Evolutionary conservation across 768 basidiomycete genomes (phyloP), one percentile per base, ranked within the genome.

Genomic region (Suillus subluteus): DNA sequence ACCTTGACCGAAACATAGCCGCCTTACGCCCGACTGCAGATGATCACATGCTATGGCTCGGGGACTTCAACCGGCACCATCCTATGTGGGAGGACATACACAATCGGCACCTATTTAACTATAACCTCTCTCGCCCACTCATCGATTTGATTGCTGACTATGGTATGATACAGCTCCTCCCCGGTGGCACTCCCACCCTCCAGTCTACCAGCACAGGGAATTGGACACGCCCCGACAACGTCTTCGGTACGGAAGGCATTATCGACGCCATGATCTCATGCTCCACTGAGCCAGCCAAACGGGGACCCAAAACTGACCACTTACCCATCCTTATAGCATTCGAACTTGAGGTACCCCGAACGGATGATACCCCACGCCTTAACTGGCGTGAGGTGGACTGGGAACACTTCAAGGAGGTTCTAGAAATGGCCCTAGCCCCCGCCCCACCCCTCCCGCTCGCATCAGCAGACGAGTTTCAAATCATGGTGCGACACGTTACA

Each of bases 11-110:
- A 32, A 32, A 32, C 30, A 32, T 32, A 2, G 30, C 30, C 30
- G 4, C 30, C 4, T 32, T 32, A 32, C 4, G 30, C 30, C 30
- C 30, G 30, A 32, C 30, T 32, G 30, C 30, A 32, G 30, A 32
- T 32, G 4, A 32, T 32, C 30, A 32, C 30, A 32, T 32, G 30
- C 30, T 32, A 32, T 32, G 30, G 76, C 54, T 72, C 0, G 80
- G 80, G 0, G 76, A 82, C 70, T 81, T 82, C 75, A 82, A 82
- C 69, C 62, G 76, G 3, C 82, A n/a, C 63, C 79, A 81, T 69
- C 75, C 77, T 0, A 41, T 75, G 8, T 83, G 82, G 82, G 82
- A 83, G 21, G 69, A 74, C 1, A 48, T n/a, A 2, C 18, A 7
- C 1, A 80, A 82, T 67, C 3, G 30, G 0, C 73, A 76, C 16